phyloP scores from a whole-genome alignment of 495 filamentous ascomycete species.

The Hamigera avellanea region DNA sequence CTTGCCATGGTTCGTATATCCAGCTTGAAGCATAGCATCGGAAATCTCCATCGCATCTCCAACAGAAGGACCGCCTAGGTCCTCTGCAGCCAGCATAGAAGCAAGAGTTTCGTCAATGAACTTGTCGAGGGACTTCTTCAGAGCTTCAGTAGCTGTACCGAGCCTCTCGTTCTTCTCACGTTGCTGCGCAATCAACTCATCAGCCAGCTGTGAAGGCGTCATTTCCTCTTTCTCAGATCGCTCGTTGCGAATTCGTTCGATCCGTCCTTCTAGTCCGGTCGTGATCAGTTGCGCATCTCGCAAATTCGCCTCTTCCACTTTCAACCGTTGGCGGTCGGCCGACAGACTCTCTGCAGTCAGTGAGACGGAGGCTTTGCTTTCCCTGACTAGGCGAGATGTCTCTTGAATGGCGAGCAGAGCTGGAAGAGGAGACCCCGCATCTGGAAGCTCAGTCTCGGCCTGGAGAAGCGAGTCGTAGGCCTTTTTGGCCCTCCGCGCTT shows the following conservation, averaged over 20 bases:
- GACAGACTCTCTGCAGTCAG: constrained; percentile 43
- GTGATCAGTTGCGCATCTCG: constrained; percentile 45
- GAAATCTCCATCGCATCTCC: constrained; percentile 60
- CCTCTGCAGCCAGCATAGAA: constrained; percentile 75
- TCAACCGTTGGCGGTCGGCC: constrained; percentile 38
- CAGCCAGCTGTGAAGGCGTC: constrained; percentile 45
- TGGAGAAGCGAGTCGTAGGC: constrained; percentile 53
- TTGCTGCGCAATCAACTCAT: constrained; percentile 45
- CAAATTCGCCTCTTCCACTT: constrained; percentile 47
- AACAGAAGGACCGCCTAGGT: constrained; percentile 73
- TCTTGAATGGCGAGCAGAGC: constrained; percentile 58
- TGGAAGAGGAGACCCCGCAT: constrained; percentile 54
- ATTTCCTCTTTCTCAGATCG: constrained; percentile 43
- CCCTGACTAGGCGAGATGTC: constrained; percentile 48
- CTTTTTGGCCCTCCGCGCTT: constrained; percentile 45
- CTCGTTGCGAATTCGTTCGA: constrained; percentile 41
- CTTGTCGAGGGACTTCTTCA: constrained; percentile 52
- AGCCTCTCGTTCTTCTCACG: constrained; percentile 44
- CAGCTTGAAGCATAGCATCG: constrained; percentile 47
- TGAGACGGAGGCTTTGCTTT: constrained; percentile 48
- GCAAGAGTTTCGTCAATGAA: constrained; percentile 67
- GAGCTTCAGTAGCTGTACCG: constrained; percentile 38
- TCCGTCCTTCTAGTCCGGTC: constrained; percentile 44
- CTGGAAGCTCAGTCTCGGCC: constrained; percentile 50
- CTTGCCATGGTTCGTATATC: constrained; percentile 62